These are phyloP conservation scores for Knoxia roxburghii DNA, from an alignment of 257 asterid genomes.

Conservation along the genomic window DNA sequence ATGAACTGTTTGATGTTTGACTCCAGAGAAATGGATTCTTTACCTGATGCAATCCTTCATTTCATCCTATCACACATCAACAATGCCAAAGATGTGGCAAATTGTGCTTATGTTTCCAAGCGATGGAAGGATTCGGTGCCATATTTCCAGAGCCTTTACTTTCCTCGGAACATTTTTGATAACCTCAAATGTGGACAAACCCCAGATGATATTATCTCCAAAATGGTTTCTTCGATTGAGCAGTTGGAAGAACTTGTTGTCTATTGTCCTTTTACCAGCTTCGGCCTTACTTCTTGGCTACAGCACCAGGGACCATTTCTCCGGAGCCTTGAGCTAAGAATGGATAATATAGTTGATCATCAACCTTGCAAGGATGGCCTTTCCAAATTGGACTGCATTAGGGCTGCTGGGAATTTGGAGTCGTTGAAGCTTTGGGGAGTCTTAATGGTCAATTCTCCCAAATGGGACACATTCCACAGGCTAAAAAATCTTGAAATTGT, in stretches of 20 bases:
- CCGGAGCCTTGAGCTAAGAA: conserved; percentile 73
- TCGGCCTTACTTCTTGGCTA: conserved; percentile 71
- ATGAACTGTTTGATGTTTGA: conserved; percentile 35
- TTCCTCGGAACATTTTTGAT: conserved; percentile 77
- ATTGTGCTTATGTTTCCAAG: conserved; percentile 73
- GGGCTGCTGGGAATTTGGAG: conserved; percentile 68
- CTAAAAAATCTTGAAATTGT: conserved; percentile 88
- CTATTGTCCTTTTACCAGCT: conserved; percentile 70
- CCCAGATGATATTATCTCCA: conserved; percentile 55
- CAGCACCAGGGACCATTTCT: conserved; percentile 43
- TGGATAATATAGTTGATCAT: conserved; percentile 65
- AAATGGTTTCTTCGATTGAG: conserved; percentile 46
- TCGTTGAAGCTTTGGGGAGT: conserved; percentile 94
- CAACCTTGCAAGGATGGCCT: conserved; percentile 33
- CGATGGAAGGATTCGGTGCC: conserved; percentile 87
- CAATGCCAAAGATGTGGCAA: conserved; percentile 85
- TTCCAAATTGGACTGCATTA: conserved; percentile 69
- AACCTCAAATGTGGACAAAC: conserved; percentile 38
- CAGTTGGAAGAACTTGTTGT: conserved; percentile 73
- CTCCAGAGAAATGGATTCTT: conserved; percentile 63
- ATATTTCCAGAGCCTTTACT: conserved; percentile 53
- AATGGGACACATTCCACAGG: conserved; percentile 67
- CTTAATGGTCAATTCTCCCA: conserved; percentile 61
- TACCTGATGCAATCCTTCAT: conserved; percentile 80
- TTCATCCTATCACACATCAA: conserved; percentile 53